Percentiles rank a stretch among this genome's conserved stretches.
phyloP scores from a whole-genome alignment of 1,139 yeast genomes.

The Hemisphaericaspora xylofermentans region DNA sequence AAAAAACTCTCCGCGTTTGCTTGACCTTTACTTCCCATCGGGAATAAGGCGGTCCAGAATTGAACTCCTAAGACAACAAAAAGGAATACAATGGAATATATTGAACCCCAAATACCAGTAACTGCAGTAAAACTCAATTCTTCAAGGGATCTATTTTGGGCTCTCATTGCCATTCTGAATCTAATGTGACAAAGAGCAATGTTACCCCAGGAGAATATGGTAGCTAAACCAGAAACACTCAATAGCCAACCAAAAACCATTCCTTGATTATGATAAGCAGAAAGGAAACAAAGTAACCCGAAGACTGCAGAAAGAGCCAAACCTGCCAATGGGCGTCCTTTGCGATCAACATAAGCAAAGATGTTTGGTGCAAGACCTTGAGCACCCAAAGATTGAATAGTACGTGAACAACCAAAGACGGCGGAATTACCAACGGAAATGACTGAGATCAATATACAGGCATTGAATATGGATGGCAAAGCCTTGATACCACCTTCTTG shows the following conservation, averaged over 20 bases:
- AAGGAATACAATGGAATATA: conserved; percentile 32
- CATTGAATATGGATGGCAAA: conserved; percentile 46
- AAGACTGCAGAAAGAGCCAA: conserved; percentile 31
- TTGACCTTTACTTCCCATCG: conserved; percentile 25
- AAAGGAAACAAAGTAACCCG: conserved; percentile 40
- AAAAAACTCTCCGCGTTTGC: conserved; percentile 34
- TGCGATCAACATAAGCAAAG: conserved; percentile 37
- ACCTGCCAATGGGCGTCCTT: conserved; percentile 45
- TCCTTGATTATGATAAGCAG: conserved; percentile 38
- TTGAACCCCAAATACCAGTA: conserved; percentile 35
- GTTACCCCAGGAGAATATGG: conserved; percentile 44
- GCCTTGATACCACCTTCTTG: conserved; percentile 49
- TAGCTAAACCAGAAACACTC: conserved; percentile 41
- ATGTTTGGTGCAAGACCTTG: conserved; percentile 42
- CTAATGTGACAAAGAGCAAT: conserved; percentile 39
- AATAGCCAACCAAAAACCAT: conserved; percentile 43
- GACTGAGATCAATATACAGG: conserved; percentile 40
- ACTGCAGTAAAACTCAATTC: conserved; percentile 30
- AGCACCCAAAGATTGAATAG: conserved; percentile 40
- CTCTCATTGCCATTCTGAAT: conserved; percentile 37
- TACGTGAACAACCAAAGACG: conserved; percentile 45
- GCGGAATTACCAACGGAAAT: conserved; percentile 47
- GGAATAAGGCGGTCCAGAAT: conserved; percentile 41
- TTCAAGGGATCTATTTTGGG: conserved; percentile 27
- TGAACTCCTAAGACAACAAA: conserved; percentile 34